Evolutionary conservation across 2,329 filamentous ascomycete genomes (phyloP), one percentile per base, ranked within the genome.

Genomic region (Paraphoma sp.): DNA sequence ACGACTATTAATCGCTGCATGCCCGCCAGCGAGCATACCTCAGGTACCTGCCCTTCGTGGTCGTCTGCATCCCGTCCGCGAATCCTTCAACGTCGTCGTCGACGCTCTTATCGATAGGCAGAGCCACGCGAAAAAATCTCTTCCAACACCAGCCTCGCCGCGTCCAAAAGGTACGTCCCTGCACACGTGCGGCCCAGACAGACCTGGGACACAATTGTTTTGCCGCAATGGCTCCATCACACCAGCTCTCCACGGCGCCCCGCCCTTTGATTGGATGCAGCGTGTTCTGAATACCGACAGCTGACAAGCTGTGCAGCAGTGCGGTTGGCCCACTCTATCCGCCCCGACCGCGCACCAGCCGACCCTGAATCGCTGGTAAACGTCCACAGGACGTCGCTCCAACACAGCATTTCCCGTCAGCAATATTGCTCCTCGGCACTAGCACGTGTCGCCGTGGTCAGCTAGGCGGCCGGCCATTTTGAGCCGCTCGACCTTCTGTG

Each of bases 401-500:
- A 63, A 52, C 53, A 63, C 59, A 55, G 59, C 57, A 54, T 55
- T 44, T 51, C 41, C 53, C 57, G 59, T 52, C 54, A 62, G 64
- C 59, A 58, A 59, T 56, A 56, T 57, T 53, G 51, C 57, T 61
- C 55, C 50, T 64, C 56, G 59, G 59, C 54, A 62, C 40, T 53
- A 57, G 59, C 57, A 45, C 65, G 57, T 59, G 45, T 67, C 60
- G 62, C 33, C 14, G 9, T 60, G 57, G 60, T 54, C 59, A 63
- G 55, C 63, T 70, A 67, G 57, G 54, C 63, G 57, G 59, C 62
- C 54, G 61, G 61, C 58, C 55, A 64, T 65, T 69, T 69, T 65
- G 62, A 63, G 57, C 59, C 62, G 62, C 64, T 67, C 70, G 58
- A 64, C 70, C 68, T 68, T 66, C 62, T 64, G 70, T 70, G 64